Evolutionary conservation across 23 red algal species (phyloP).

Genomic region (Gracilaria gracilis): DNA sequence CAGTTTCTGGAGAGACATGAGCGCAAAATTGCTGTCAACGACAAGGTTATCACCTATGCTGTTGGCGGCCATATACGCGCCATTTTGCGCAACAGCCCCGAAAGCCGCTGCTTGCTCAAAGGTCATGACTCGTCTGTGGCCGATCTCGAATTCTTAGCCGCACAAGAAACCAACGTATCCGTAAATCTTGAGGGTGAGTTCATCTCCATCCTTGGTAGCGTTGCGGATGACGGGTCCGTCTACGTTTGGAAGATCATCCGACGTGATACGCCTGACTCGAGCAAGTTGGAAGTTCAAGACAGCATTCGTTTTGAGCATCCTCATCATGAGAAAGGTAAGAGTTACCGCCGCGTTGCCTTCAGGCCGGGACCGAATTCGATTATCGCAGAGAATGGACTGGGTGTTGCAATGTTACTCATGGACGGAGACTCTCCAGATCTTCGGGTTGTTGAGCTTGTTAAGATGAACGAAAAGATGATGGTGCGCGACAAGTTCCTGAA

Average conservation of each 20-base stretch:
- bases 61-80: conserved; percentile 82
- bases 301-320: conserved; percentile 74
- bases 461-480: conserved; percentile 84
- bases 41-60: conserved; percentile 71
- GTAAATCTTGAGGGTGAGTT: conserved; percentile 34
- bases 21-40: conserved; percentile 76
- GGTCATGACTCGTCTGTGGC: conserved; percentile 78
- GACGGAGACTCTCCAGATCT: conserved; percentile 64
- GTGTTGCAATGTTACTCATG: conserved; percentile 73
- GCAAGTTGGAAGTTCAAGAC: conserved; percentile 48
- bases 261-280: conserved; percentile 24
- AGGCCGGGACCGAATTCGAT: conserved; percentile 63
- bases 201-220: conserved; percentile 66
- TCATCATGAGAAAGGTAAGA: conserved; percentile 55
- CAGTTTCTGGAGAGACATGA: conserved; percentile 61
- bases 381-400: conserved; percentile 71
- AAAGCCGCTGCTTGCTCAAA: conserved; percentile 75
- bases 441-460: conserved; percentile 67
- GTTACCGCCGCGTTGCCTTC: conserved; percentile 63
- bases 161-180: conserved; percentile 46
- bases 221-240: conserved; percentile 71
- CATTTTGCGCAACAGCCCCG: conserved; percentile 49
- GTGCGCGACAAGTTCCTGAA: conserved; percentile 68
- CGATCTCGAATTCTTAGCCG: conserved; percentile 83
- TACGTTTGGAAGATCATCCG: conserved; percentile 75